Evolutionary conservation across 164 flowering plant species (phyloP), one percentile per base, ranked within the genome.

Genomic region (Chloranthus sessilifolius): DNA sequence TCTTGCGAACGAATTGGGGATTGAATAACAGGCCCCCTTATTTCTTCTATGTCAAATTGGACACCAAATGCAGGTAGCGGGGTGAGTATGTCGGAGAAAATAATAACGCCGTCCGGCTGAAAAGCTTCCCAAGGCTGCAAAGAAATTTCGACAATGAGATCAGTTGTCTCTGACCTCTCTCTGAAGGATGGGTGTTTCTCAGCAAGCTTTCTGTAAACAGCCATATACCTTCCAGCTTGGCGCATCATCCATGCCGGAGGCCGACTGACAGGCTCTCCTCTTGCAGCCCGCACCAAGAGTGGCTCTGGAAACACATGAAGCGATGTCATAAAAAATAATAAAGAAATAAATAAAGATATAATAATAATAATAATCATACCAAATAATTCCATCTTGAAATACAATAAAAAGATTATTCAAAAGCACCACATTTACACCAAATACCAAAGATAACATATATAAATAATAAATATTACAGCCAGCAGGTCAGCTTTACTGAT

Each of bases 181-280:
- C 98, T 68, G 78, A 92, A 92, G 52, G 96, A 88, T 39, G 98
- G 98, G 50, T 82, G 54, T 74, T 83, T 88, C 83, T 88, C 84
- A 30, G 96, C 96, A 73, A 92, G 96, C 65, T 66, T 70, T 70
- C 65, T 70, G 72, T 92, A 92, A 49, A 75, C 77, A 66, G 96
- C 96, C 98, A 92, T 92, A 65, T 88, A 92, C 83, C 98, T 85
- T 81, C 98, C 98, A 34, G 96, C 96, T 61, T 92, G 98, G 34
- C 98, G 89, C 96, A 92, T 92, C 96, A 92, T 92, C 98, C 98
- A 92, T 61, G 98, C 98, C 40, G 98, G 98, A 55, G 96, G 88
- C 19, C 96, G 79, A 55, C 61, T 76, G 6, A 92, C 85, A 17
- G 67, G 64, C 1, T 85, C 78, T 35, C 98, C 95, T 77, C 77